A percentile compares a stretch with the other conserved stretches of the same genome.
These are phyloP conservation scores for Colletotrichum phormii DNA, from an alignment of 2,329 filamentous ascomycete species.

Conservation along the genomic window DNA sequence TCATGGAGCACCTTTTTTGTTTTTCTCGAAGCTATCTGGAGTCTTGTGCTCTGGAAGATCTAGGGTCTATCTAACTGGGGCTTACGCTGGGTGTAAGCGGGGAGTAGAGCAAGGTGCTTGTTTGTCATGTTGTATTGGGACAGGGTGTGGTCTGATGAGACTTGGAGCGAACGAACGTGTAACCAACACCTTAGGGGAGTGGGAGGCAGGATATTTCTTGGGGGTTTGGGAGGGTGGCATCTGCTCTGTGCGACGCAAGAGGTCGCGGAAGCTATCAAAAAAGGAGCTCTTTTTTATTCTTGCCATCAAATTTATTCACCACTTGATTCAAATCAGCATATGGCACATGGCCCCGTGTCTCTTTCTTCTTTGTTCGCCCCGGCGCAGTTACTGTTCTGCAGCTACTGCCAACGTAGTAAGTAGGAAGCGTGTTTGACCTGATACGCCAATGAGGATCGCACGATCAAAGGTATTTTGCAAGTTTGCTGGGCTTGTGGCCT, in stretches of 20 bases:
- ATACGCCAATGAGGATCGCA: neutral
- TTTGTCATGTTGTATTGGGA: neutral
- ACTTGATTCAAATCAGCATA: neutral
- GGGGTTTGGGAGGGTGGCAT: constrained; percentile 19
- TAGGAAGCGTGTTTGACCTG: neutral
- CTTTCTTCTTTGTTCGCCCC: neutral
- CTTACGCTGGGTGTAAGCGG: constrained; percentile 34
- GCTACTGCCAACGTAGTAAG: too few relatives aligned
- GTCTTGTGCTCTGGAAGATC: neutral
- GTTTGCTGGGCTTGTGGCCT: neutral
- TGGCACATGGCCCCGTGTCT: neutral
- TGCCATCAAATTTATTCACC: constrained; percentile 15
- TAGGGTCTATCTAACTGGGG: constrained; percentile 4
- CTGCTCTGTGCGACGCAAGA: constrained; percentile 9
- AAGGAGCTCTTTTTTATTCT: constrained; percentile 25
- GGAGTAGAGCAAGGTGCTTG: constrained; percentile 3
- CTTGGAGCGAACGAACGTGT: constrained; percentile 14
- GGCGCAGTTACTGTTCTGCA: neutral
- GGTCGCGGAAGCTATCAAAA: constrained; percentile 20
- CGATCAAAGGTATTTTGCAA: neutral
- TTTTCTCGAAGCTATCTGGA: constrained; percentile 8
- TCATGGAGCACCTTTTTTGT: neutral
- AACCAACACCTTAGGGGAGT: constrained; percentile 5
- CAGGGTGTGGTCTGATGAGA: constrained; percentile 16
- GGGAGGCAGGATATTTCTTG: constrained; percentile 8